Evolutionary conservation across 768 basidiomycete genomes (phyloP), one percentile per base, ranked within the genome.

Genomic region (Russula emetica): DNA sequence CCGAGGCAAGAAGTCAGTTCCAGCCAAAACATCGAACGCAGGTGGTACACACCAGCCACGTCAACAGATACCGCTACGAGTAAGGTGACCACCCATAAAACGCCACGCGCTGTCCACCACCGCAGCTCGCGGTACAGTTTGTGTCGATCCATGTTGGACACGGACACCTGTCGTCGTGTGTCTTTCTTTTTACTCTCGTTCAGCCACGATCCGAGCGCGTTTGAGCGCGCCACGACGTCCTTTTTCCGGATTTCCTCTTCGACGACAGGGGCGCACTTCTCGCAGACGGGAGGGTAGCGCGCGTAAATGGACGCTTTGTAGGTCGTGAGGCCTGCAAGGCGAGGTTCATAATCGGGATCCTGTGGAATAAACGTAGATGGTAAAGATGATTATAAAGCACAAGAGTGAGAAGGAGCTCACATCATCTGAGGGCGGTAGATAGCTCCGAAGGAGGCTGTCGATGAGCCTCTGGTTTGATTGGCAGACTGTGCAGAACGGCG

Each of bases 391-490:
- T 60, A 42, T n/a, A 57, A 54, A n/a, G 58, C 36, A 16, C 8
- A 47, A 18, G 51, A 16, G 34, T 7, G 14, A 18, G 66, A 51
- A 61, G 63, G 47, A 49, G 78, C 87, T 69, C 71, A 93, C 93
- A 63, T 83, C 81, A n/a, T 69, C 66, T 10, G 85, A 82, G 28
- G 84, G 76, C 11, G 94, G 94, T 0, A 96, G 81, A 73, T 95
- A 98, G 70, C 90, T 94, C 18, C 94, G 90, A 36, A 98, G 77
- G 60, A 98, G 82, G 73, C 94, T 92, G 65, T 90, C 78, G 58
- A 93, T 78, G 44, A 98, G 81, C 78, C 85, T 87, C 71, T 97
- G 94, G 74, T 98, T 98, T n/a, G 92, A 90, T 69, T 88, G 86
- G 73, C 95, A 97, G 8, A 84, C 84, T 69, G 88, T 86, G 75